Evolutionary conservation across 1,284 basidiomycete genomes (phyloP).

Genomic region (Gymnopus androsaceus): DNA sequence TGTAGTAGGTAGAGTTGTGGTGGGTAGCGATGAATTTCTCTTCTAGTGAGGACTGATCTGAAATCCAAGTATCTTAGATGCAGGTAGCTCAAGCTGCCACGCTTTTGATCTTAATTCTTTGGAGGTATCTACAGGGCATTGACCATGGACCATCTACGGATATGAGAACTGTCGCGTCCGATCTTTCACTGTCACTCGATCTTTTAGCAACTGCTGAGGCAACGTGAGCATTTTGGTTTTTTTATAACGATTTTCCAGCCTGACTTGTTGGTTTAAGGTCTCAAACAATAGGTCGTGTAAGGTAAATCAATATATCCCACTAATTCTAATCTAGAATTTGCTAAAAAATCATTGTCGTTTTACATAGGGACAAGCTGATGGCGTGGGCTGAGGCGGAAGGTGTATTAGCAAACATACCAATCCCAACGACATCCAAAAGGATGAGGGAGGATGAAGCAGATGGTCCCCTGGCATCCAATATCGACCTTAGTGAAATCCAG

Average conservation of each 20-base stretch:
- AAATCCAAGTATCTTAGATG: neutral
- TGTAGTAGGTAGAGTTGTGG: neutral
- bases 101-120: constrained; percentile 5
- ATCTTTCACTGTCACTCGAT: neutral
- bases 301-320: neutral
- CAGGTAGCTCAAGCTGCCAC: constrained; percentile 1
- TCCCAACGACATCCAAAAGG: neutral
- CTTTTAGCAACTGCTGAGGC: neutral
- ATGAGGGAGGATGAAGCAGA: neutral
- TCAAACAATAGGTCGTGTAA: neutral
- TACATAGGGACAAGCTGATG: neutral
- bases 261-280: neutral
- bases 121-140: constrained; percentile 5
- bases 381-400: neutral
- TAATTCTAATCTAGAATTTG: neutral
- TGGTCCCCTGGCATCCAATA: too few relatives aligned
- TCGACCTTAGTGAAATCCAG: too few relatives aligned
- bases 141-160: neutral
- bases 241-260: neutral
- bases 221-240: neutral
- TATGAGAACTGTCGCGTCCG: neutral
- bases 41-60: too few relatives aligned
- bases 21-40: too few relatives aligned
- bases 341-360: neutral
- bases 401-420: neutral